Base-by-base conservation (phyloP, 2,329 filamentous ascomycete species). In the Chaetomium globosum region DNA sequence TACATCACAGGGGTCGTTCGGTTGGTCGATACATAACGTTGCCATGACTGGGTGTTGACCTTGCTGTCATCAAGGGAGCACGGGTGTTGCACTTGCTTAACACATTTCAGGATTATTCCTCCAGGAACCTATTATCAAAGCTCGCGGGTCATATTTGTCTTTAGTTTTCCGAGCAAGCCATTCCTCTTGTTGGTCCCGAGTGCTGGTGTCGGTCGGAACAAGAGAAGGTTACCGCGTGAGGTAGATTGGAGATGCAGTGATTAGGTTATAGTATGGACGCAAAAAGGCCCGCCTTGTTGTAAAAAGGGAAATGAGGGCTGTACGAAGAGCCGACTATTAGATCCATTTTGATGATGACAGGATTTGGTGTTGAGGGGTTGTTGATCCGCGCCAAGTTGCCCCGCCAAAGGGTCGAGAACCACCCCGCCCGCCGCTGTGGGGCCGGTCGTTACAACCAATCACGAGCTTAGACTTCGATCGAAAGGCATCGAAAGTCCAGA, bases 401-500 rank as follows among this genome's bases (percentile, higher is more conserved):
- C 60, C 48, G 28, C 59, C 59, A 61, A 55, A 55, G 8, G 23
- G 7, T 33, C 48, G 31, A 26, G 26, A 58, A 43, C 28, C 49
- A 51, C 63, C 67, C 66, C 53, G 62, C 62, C 33, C 36, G 13
- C 58, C 57, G 48, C 19, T 65, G 69, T 64, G 69, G 68, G 66
- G 68, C 68, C 68, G 13, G n/a, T 4, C 21, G n/a, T n/a, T 8
- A 51, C 10, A 19, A 8, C 70, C 70, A 72, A 72, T 71, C 62
- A 70, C 26, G 31, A 68, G 39, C 64, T 64, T 62, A 30, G 65
- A 67, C 46, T n/a, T 51, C 39, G 69, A 69, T 72, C 70, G 70
- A 72, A 72, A 68, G 70, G 48, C 70, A 71, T 72, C 69, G 70
- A 72, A 72, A 56, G 64, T 70, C 70, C 54, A 71, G 70, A 71